Conservation (phyloP, 768 basidiomycete genomes). For the Neoboletus brunneissimus region DNA sequence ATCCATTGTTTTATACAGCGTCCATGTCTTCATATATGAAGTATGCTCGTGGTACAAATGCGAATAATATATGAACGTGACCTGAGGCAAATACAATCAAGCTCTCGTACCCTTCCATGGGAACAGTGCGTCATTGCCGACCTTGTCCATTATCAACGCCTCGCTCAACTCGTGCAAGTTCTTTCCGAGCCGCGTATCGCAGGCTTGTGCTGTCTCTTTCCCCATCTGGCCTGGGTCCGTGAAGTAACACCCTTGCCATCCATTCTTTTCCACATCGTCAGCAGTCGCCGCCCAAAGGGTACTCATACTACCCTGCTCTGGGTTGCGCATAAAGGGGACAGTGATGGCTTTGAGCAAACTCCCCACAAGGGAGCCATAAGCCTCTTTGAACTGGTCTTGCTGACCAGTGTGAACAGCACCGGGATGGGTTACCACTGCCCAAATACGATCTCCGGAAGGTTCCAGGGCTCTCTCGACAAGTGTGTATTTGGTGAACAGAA, state of each 20-base stretch:
- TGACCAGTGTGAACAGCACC: background rate
- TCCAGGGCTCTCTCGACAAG: conserved; percentile 1
- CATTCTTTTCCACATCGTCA: conserved; percentile 6
- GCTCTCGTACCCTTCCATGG: conserved; percentile 17
- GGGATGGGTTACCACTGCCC: background rate
- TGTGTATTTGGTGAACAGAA: background rate
- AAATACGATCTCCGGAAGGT: background rate
- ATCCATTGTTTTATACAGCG: background rate
- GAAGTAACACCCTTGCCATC: conserved; percentile 29
- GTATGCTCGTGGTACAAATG: background rate
- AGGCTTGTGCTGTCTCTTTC: conserved; percentile 18
- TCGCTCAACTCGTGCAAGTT: conserved; percentile 34
- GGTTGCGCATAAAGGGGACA: background rate
- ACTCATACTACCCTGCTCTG: background rate
- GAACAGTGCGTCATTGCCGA: conserved; percentile 17
- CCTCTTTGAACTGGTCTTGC: conserved; percentile 3
- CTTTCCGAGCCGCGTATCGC: conserved; percentile 24
- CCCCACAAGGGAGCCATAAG: background rate
- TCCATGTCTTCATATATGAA: conserved; percentile 1
- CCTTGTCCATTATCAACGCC: conserved; percentile 23
- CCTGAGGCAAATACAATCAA: background rate
- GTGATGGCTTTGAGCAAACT: background rate
- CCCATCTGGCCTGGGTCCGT: conserved; percentile 8
- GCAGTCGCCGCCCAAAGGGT: conserved; percentile 33
- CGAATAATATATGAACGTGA: background rate